Conservation (phyloP, 305 asterid genomes). For the Fraxinus floribunda region DNA sequence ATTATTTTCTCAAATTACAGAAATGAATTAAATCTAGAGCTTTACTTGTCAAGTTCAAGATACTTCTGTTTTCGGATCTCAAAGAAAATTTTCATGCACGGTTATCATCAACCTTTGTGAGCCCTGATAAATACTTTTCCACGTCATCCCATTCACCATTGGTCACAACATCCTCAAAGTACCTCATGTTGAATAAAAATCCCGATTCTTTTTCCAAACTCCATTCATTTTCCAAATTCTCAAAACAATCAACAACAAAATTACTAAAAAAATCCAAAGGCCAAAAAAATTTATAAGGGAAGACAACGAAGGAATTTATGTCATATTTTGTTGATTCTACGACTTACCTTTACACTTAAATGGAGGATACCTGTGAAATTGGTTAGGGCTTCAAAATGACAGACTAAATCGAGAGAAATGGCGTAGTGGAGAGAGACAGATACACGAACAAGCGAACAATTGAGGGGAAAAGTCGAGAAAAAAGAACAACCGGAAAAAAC, state of each 20-base stretch:
- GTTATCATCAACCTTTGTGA: conserved; percentile 60
- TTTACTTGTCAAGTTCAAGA: conserved; percentile 59
- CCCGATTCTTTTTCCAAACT: conserved; percentile 75
- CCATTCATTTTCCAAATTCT: conserved; percentile 23
- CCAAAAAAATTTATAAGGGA: neutral
- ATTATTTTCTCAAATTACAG: conserved; percentile 4
- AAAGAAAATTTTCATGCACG: conserved; percentile 55
- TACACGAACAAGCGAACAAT: too few species aligned
- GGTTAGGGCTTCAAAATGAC: too few species aligned
- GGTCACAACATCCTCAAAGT: conserved; percentile 53
- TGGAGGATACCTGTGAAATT: too few species aligned
- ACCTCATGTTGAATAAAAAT: conserved; percentile 55
- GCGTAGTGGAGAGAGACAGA: too few species aligned
- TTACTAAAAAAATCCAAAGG: neutral
- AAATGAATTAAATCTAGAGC: neutral
- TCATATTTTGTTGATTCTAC: too few species aligned
- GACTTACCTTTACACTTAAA: too few species aligned
- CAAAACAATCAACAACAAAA: conserved; percentile 11
- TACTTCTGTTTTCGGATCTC: conserved; percentile 67
- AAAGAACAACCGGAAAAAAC: too few species aligned
- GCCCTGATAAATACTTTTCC: conserved; percentile 57
- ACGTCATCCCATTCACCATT: conserved; percentile 68
- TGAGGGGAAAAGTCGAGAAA: too few species aligned
- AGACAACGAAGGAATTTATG: neutral
- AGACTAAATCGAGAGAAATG: too few species aligned